phyloP scores from a whole-genome alignment of 768 basidiomycete species.

The Cyclocybe aegerita region DNA sequence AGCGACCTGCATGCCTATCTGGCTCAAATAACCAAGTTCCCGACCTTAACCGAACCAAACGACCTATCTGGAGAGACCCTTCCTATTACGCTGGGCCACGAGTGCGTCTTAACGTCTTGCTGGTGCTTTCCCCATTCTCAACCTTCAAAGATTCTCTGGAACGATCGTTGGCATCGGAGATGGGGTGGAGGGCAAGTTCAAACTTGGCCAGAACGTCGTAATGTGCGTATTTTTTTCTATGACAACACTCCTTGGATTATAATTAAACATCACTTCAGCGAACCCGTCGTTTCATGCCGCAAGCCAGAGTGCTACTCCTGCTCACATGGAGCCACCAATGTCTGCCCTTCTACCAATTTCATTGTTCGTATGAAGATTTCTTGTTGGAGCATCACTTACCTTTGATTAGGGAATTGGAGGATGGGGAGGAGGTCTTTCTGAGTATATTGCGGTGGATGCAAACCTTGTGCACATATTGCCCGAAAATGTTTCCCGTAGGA shows the following conservation, averaged over 20 bases:
- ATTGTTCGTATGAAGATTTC: constrained; percentile 26
- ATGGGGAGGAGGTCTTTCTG: constrained; percentile 42
- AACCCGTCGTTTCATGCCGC: constrained; percentile 42
- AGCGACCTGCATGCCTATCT: constrained; percentile 47
- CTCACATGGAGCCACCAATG: constrained; percentile 30
- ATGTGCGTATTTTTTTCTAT: constrained; percentile 21
- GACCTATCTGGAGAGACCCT: constrained; percentile 35
- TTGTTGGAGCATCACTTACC: background rate
- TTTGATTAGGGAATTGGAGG: constrained; percentile 32
- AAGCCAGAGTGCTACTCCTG: constrained; percentile 33
- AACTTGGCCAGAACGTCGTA: constrained; percentile 31
- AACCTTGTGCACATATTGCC: constrained; percentile 38
- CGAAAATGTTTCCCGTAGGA: constrained; percentile 33
- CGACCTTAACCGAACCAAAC: constrained; percentile 32
- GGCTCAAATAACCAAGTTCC: constrained; percentile 23
- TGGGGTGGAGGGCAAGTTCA: constrained; percentile 32
- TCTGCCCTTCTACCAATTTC: constrained; percentile 32
- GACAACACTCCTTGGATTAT: background rate
- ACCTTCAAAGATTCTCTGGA: constrained; percentile 28
- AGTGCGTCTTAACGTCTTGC: constrained; percentile 24
- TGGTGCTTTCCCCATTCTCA: background rate
- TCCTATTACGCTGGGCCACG: constrained; percentile 46
- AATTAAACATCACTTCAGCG: constrained; percentile 22
- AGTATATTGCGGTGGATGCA: constrained; percentile 37
- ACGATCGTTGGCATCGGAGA: constrained; percentile 33